Percentiles rank a stretch among this genome's conserved stretches.
These are phyloP conservation scores for Emydomyces testavorans DNA, from an alignment of 2,329 filamentous ascomycete genomes.

Conservation along the genomic window DNA sequence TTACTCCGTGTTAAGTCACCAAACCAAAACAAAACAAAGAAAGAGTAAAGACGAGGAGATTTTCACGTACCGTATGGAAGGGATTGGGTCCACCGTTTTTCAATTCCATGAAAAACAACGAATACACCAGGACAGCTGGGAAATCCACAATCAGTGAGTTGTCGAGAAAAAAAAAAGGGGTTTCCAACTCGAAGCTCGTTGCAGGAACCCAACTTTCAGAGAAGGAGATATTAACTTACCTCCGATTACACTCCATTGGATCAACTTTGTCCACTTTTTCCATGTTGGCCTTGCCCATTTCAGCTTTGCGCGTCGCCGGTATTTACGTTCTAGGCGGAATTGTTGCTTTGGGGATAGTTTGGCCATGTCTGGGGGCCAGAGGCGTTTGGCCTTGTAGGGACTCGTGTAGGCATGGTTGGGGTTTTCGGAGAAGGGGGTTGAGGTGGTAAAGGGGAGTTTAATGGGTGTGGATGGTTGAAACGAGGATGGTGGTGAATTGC, in stretches of 20 bases:
- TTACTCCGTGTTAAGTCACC: background rate
- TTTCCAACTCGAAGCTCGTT: background rate
- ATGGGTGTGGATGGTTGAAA: slow-evolving; percentile 10
- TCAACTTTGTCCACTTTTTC: slow-evolving; percentile 47
- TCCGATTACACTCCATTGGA: slow-evolving; percentile 44
- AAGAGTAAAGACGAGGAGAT: background rate
- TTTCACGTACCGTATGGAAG: slow-evolving; percentile 34
- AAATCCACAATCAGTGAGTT: slow-evolving; percentile 2
- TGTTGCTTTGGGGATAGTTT: slow-evolving; percentile 54
- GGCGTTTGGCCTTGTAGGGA: slow-evolving; percentile 48
- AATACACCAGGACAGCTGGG: slow-evolving; percentile 34
- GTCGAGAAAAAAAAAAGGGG: background rate
- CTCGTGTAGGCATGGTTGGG: slow-evolving; percentile 37
- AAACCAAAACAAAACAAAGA: background rate
- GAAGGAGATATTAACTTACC: slow-evolving; percentile 30
- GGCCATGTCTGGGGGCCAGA: slow-evolving; percentile 54
- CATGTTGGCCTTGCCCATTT: slow-evolving; percentile 50
- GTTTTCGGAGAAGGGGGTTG: background rate
- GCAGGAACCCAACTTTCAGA: too few relatives aligned
- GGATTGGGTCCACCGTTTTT: slow-evolving; percentile 28
- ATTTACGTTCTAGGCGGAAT: slow-evolving; percentile 56
- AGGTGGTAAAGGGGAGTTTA: slow-evolving; percentile 7
- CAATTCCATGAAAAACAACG: slow-evolving; percentile 37
- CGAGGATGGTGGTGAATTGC: slow-evolving; percentile 13
- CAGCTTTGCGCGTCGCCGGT: slow-evolving; percentile 48